phyloP scores from a whole-genome alignment of 2,329 filamentous ascomycete species.

The Exophiala bonariae region DNA sequence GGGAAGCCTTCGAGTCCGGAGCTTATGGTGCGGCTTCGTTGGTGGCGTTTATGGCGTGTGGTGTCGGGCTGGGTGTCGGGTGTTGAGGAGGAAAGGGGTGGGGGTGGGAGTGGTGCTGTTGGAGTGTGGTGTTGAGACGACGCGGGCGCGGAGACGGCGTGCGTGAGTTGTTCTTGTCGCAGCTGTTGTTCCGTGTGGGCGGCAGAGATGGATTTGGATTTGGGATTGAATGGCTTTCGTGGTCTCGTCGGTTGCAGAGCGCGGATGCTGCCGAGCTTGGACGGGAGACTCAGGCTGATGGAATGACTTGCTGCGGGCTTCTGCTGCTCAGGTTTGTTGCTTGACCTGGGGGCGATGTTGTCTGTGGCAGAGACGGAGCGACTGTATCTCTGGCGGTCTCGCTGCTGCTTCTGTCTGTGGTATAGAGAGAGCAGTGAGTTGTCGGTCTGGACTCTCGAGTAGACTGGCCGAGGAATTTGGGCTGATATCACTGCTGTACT shows the following conservation, averaged over 20 bases:
- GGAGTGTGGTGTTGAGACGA: not conserved
- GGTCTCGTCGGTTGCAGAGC: too few relatives aligned
- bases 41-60: not conserved
- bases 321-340: too few relatives aligned
- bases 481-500: not conserved
- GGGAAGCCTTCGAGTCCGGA: constrained; percentile 1
- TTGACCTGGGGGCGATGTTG: too few relatives aligned
- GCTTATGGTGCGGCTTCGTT: not conserved
- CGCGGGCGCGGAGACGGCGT: too few relatives aligned
- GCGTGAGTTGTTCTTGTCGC: not conserved
- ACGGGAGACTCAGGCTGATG: too few relatives aligned
- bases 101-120: not conserved
- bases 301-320: too few relatives aligned
- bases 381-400: not conserved
- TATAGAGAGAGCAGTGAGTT: not conserved
- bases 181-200: not conserved
- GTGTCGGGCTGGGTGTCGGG: not conserved
- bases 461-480: not conserved
- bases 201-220: not conserved
- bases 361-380: too few relatives aligned
- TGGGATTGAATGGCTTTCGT: too few relatives aligned
- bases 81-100: not conserved
- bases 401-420: not conserved
- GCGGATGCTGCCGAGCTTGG: too few relatives aligned
- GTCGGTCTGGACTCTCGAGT: not conserved